A percentile compares a stretch with the other conserved stretches of the same genome.
phyloP scores from a whole-genome alignment of 768 basidiomycete genomes.

The Nidula microcarpa region DNA sequence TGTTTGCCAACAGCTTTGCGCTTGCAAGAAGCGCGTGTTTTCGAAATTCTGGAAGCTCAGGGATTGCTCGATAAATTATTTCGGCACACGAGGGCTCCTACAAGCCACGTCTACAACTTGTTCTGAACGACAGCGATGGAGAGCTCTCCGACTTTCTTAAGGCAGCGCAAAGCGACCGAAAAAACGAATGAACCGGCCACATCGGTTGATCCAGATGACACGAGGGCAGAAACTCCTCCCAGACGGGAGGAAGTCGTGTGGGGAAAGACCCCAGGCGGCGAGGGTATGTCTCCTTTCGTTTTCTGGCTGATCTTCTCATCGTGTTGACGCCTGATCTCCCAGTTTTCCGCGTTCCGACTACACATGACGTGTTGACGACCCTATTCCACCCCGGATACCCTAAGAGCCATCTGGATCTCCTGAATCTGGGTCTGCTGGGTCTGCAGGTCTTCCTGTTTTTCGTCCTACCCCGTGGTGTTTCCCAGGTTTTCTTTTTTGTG shows the following conservation, averaged over 20 bases:
- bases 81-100: not conserved
- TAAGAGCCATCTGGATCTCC: conserved; percentile 85
- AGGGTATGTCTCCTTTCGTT: conserved; percentile 46
- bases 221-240: too few relatives aligned
- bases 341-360: conserved; percentile 95
- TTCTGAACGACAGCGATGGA: conserved; percentile 11
- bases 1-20: conserved; percentile 13
- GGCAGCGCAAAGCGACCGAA: conserved; percentile 22
- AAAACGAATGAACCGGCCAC: too few relatives aligned
- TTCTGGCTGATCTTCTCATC: not conserved
- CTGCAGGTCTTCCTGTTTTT: conserved; percentile 76
- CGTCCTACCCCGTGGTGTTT: conserved; percentile 49
- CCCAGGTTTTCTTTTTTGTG: conserved; percentile 72
- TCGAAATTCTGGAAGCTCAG: not conserved
- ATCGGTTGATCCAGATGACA: too few relatives aligned
- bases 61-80: not conserved
- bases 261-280: conserved; percentile 82
- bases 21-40: conserved; percentile 1
- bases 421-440: conserved; percentile 78
- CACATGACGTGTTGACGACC: conserved; percentile 84
- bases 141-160: conserved; percentile 23
- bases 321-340: conserved; percentile 5
- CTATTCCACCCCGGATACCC: conserved; percentile 80
- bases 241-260: conserved; percentile 64
- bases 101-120: not conserved